These are phyloP conservation scores for Tuber calosporum DNA, from an alignment of 495 filamentous ascomycete species.

Conservation along the genomic window DNA sequence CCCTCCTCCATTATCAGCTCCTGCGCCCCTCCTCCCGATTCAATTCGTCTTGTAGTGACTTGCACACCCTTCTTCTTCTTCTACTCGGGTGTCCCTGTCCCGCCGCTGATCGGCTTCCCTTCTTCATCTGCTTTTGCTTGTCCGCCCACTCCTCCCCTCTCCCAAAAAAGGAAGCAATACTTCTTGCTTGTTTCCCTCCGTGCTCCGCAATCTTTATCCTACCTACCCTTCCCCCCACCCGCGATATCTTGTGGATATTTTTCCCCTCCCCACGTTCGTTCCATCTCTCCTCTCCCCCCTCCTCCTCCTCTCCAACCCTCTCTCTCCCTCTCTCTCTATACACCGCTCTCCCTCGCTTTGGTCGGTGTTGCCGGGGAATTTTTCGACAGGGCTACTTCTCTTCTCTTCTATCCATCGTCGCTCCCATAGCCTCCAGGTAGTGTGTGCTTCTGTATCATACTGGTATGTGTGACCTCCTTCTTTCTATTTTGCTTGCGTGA, in stretches of 20 bases:
- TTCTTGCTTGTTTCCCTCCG: background rate
- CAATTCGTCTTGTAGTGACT: background rate
- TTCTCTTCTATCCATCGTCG: background rate
- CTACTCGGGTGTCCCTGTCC: conserved; percentile 1
- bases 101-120: background rate
- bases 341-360: background rate
- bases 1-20: background rate
- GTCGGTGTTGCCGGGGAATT: background rate
- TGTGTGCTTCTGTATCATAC: background rate
- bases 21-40: background rate
- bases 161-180: conserved; percentile 3
- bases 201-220: background rate
- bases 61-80: background rate
- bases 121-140: background rate
- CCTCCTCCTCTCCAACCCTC: background rate
- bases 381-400: background rate
- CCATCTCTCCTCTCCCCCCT: background rate
- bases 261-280: background rate
- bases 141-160: background rate
- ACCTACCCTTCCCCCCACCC: background rate
- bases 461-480: background rate
- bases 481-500: background rate
- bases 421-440: background rate
- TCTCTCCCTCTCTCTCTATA: no score
- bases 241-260: background rate